phyloP scores from a whole-genome alignment of 192 early-diverging fungal species.

The Mortierella antarctica region DNA sequence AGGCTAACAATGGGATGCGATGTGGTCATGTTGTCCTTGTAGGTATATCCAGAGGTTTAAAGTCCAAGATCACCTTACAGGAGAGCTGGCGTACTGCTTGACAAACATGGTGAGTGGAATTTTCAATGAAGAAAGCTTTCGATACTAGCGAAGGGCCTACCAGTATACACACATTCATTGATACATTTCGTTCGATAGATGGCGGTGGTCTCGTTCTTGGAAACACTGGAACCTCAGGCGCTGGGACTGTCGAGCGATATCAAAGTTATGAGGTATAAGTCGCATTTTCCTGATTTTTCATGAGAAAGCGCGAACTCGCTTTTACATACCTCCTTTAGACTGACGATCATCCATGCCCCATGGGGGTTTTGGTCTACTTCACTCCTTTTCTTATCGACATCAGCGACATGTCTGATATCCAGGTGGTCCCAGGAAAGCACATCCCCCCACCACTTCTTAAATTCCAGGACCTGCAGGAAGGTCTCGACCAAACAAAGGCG shows the following conservation, averaged over 20 bases:
- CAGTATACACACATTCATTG: not conserved
- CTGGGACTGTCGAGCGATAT: conserved; percentile 59
- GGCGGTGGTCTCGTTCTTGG: conserved; percentile 60
- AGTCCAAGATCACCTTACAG: conserved; percentile 42
- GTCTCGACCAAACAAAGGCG: conserved; percentile 33
- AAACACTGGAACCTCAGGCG: conserved; percentile 57
- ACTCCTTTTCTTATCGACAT: not conserved
- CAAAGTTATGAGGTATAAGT: conserved; percentile 53
- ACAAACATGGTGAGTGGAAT: conserved; percentile 58
- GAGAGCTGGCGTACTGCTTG: conserved; percentile 61
- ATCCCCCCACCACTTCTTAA: not conserved
- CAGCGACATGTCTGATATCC: conserved; percentile 43
- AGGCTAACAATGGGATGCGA: no score
- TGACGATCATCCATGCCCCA: no score
- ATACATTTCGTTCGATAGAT: conserved; percentile 31
- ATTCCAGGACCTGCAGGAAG: conserved; percentile 29
- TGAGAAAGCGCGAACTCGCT: conserved; percentile 24
- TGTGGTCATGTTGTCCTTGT: not conserved
- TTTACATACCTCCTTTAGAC: conserved; percentile 4
- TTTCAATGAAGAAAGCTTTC: no score
- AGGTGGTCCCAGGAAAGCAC: conserved; percentile 7
- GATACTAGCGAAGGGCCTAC: not conserved
- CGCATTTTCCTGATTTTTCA: not conserved
- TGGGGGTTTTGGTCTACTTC: not conserved
- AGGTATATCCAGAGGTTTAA: conserved; percentile 62